Conservation (phyloP, 805 yeast species). For the Nakazawaea wyomingensis region DNA sequence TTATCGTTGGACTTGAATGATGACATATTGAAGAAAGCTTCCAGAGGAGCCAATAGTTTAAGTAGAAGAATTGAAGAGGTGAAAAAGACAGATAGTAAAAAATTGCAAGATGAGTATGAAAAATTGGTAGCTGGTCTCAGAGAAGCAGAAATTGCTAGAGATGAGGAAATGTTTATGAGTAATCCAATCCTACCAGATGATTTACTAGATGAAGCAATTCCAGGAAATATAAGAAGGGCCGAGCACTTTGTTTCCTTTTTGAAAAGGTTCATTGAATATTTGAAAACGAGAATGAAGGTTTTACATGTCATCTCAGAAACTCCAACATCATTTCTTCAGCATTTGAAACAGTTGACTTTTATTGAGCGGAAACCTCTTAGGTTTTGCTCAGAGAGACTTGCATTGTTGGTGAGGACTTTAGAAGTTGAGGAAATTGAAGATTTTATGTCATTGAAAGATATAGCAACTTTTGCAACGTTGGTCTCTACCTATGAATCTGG, state of each 20-base stretch:
- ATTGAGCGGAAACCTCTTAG: conserved; percentile 88
- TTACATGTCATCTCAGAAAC: conserved; percentile 97
- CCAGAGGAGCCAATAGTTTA: conserved; percentile 78
- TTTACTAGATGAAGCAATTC: conserved; percentile 85
- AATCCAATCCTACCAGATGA: conserved; percentile 87
- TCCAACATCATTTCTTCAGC: conserved; percentile 87
- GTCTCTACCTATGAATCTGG: conserved; percentile 95
- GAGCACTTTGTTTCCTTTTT: conserved; percentile 94
- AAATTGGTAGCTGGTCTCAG: conserved; percentile 85
- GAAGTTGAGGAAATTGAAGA: conserved; percentile 89
- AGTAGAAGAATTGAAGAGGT: conserved; percentile 82
- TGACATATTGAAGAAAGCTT: conserved; percentile 79
- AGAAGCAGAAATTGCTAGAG: conserved; percentile 66
- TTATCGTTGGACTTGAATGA: conserved; percentile 88
- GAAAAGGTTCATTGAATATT: conserved; percentile 87
- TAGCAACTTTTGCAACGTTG: conserved; percentile 94
- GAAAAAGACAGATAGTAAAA: conserved; percentile 74
- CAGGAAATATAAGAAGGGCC: conserved; percentile 95
- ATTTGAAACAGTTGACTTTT: conserved; percentile 86
- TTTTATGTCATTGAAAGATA: conserved; percentile 86
- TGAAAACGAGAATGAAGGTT: conserved; percentile 96
- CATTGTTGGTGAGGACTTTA: conserved; percentile 81
- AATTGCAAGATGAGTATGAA: conserved; percentile 85
- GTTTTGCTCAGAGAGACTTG: conserved; percentile 88
- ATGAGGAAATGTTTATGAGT: conserved; percentile 69